Base-by-base conservation (phyloP, 2,329 filamentous ascomycete species). In the Sporothrix sp. region DNA sequence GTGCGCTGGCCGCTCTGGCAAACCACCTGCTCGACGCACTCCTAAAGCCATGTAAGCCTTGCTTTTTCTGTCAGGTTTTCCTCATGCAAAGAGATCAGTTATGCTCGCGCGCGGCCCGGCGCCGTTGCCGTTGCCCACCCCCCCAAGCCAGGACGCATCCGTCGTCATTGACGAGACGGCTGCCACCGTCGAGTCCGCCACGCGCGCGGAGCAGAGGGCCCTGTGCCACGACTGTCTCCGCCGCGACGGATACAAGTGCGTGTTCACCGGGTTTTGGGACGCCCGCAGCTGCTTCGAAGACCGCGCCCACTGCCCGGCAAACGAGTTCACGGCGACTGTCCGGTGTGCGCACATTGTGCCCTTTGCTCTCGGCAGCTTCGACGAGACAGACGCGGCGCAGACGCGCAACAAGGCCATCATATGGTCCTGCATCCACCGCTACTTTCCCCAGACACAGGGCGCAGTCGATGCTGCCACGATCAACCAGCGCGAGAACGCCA, bases 281-380 rank as follows among this genome's bases (percentile, higher is more conserved):
- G 4, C 9, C 3, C 2, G 2, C 18, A 49, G 36, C 21, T 18
- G 1, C 25, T 13, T 20, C 3, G 10, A 35, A 20, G 18, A 1
- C 9, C 30, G 8, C 14, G 13, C 2, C 21, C 14, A 5, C 50
- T 36, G 27, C 33, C 45, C 4, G 2, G 25, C 44, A 1, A 14
- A 27, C 2, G 4, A 3, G 4, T 10, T 28, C n/a, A n/a, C n/a
- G n/a, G 21, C 20, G 13, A 7, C 21, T 27, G 2, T 6, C 6
- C 20, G 2, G 25, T 56, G 54, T 9, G 43, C 54, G 1, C 54
- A 56, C 11, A 50, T 56, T 18, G 43, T 56, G 5, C 52, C 52
- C 2, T 54, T 51, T 23, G 52, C 33, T 4, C 27, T 54, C 13
- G 42, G 48, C 2, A 25, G 37, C 6, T 50, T 51, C n/a, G 33